Base-by-base conservation (phyloP, 1,284 basidiomycete genomes). In the Leucoagaricus sp. region DNA sequence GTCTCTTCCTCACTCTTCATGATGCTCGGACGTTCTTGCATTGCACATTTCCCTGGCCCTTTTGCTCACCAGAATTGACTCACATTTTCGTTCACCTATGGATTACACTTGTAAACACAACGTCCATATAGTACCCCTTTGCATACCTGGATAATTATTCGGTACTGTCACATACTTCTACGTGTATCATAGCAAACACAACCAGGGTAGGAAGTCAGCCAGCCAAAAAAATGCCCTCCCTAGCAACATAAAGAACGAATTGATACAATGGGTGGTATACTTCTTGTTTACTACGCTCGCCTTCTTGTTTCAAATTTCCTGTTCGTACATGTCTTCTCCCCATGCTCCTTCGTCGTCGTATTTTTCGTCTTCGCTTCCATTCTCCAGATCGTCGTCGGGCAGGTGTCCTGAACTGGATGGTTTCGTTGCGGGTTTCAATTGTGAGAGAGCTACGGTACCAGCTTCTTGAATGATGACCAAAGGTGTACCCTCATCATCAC, bases 391-490 rank as follows among this genome's bases (percentile, higher is more conserved):
- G 15, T 63, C 70, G 21, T 70, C 70, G 19, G 53, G 64, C 21
- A 70, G 68, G 19, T 63, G 61, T 29, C 69, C 67, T 46, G 64
- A 63, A 25, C 69, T 69, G 9, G 61, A 63, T 42, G 64, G 60
- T 40, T 61, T 56, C n/a, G 56, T 55, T 21, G 23, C 46, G 61
- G 38, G 21, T 48, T 61, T 67, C 46, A 66, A 64, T 52, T 61
- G 65, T 36, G 63, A 61, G 3, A 59, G 54, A n/a, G 63, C 60
- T 19, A 71, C 67, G n/a, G 64, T 66, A n/a, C 71, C 69, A 13
- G 68, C 65, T 6, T 74, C 75, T n/a, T 82, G 78, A 36, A 82
- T 75, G 29, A 83, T 72, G 28, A 81, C 68, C 62, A 75, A 63
- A 8, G 65, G 60, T 29, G 56, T 53, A 1, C 63, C 79, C 31